Evolutionary conservation across 2,329 filamentous ascomycete species (phyloP).

Genomic region (Talaromyces sp.): DNA sequence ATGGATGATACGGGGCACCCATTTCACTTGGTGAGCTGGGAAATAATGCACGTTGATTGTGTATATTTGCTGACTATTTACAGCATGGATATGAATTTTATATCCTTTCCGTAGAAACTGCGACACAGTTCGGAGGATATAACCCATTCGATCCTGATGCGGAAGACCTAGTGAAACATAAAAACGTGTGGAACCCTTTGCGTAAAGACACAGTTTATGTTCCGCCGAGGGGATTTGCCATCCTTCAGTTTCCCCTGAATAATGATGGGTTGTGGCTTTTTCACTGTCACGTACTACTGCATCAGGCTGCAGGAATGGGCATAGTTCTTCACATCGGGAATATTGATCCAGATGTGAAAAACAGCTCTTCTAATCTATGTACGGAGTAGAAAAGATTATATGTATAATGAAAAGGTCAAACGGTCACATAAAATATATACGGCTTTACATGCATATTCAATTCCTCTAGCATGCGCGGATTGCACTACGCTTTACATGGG

Average conservation of each 20-base stretch:
- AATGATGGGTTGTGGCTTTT: slow-evolving; percentile 49
- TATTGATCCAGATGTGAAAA: not conserved
- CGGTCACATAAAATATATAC: no score
- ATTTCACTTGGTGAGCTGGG: not conserved
- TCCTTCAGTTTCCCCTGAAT: slow-evolving; percentile 51
- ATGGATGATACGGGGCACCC: slow-evolving; percentile 46
- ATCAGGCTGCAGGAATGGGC: slow-evolving; percentile 41
- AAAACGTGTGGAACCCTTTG: not conserved
- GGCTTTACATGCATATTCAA: no score
- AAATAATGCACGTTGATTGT: not conserved
- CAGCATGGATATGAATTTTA: not conserved
- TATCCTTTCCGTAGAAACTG: not conserved
- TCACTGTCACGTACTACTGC: slow-evolving; percentile 50
- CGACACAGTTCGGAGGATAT: not conserved
- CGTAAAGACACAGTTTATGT: slow-evolving; percentile 51
- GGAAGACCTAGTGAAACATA: not conserved
- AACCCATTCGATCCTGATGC: not conserved
- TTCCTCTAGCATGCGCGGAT: no score
- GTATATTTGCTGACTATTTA: not conserved
- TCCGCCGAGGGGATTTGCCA: slow-evolving; percentile 48
- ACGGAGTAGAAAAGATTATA: not conserved
- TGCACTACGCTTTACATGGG: not conserved
- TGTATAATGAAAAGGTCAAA: not conserved
- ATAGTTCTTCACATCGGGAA: slow-evolving; percentile 19
- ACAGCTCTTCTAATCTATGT: not conserved